Evolutionary conservation across 2,329 filamentous ascomycete genomes (phyloP), one percentile per base, ranked within the genome.

Genomic region (Gremmenia infestans): DNA sequence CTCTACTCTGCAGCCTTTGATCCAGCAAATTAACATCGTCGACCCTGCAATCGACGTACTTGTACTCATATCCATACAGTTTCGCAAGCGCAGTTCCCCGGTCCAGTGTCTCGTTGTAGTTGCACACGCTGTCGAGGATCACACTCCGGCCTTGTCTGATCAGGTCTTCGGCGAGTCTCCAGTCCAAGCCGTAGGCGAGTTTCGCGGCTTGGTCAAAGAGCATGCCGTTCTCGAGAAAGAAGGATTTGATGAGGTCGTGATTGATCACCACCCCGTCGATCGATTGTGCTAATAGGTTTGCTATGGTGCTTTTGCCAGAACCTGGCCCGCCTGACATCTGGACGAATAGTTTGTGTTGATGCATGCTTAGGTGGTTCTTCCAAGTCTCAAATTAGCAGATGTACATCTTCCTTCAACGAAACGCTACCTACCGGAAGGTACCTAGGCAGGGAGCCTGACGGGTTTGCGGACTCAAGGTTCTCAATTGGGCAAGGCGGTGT

Each of bases 321-420:
- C 73, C 72, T 2, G 72, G 72, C 5, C 71, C 70, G 5, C 72
- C 72, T 2, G 72, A 72, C 70, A 74, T 73, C 46, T 73, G 71
- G 48, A 68, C 64, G 42, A 69, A 48, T 8, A 66, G 43, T 28
- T 55, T 53, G 53, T 17, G 36, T 50, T 28, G 28, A 28, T 28
- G 8, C 28, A 28, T 28, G 28, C 8, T 28, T 28, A 9, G 7
- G 28, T 9, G 28, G 7, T 3, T 28, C 28, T 28, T 9, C 6
- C 8, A 28, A 8, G 28, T 7, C 28, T 3, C 7, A 28, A 28
- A 8, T 28, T 28, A 28, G 7, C 28, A 28, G 28, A 28, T 1
- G 28, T 28, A 28, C 8, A 9, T 28, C 1, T 28, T 28, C 28
- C 8, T 28, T 9, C 28, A 28, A 3, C 28, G 28, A 28, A 28